A percentile compares a stretch with the other conserved stretches of the same genome.
Evolutionary conservation across 2,329 filamentous ascomycete genomes (phyloP).

Genomic region (Neonectria magnoliae): DNA sequence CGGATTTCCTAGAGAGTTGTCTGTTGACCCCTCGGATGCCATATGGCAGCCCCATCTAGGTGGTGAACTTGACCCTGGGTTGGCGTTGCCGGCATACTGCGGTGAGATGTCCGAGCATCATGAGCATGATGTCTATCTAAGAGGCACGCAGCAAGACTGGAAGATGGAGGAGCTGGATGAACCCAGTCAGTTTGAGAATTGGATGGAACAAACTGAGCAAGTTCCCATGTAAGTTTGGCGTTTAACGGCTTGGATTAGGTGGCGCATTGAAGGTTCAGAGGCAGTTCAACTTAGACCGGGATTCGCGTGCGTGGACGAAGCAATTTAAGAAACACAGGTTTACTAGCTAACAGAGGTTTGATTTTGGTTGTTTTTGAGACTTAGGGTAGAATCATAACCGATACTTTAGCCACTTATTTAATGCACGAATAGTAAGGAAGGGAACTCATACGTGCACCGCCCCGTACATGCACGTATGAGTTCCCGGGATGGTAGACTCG

Average conservation of each 20-base stretch:
- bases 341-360: neutral
- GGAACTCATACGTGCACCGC: no score
- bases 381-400: neutral
- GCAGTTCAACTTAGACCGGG: slow-evolving; percentile 26
- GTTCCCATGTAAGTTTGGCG: slow-evolving; percentile 26
- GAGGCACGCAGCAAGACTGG: slow-evolving; percentile 49
- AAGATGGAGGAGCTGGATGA: slow-evolving; percentile 48
- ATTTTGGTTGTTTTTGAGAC: neutral
- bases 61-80: slow-evolving; percentile 19
- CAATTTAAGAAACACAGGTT: neutral
- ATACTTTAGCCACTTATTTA: neutral
- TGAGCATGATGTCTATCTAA: slow-evolving; percentile 45
- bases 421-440: neutral
- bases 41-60: slow-evolving; percentile 25
- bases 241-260: slow-evolving; percentile 6
- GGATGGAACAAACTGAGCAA: slow-evolving; percentile 45
- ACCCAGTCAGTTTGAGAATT: slow-evolving; percentile 45
- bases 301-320: slow-evolving; percentile 12
- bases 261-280: slow-evolving; percentile 18
- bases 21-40: slow-evolving; percentile 20
- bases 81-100: slow-evolving; percentile 23
- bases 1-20: slow-evolving; percentile 19
- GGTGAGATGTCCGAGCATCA: slow-evolving; percentile 35
- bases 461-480: no score
- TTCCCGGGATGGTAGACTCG: no score